Evolutionary conservation across 805 yeast genomes (phyloP).

Genomic region (Saturnispora sekii): DNA sequence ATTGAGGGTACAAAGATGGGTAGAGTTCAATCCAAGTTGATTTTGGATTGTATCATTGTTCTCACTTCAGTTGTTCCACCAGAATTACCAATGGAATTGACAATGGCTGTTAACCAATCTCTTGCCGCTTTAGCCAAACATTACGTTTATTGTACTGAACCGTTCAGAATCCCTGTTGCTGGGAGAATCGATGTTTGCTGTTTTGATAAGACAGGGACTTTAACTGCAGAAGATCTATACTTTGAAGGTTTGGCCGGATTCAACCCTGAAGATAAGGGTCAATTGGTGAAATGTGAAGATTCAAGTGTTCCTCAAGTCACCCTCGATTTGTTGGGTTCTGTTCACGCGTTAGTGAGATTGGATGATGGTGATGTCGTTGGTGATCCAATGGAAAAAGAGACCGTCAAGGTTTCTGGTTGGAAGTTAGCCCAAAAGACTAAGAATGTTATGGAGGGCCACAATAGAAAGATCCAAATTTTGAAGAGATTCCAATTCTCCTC

Average conservation of each 20-base stretch:
- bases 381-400: slow-evolving; percentile 98
- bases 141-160: slow-evolving; percentile 94
- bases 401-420: slow-evolving; percentile 84
- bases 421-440: slow-evolving; percentile 53
- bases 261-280: slow-evolving; percentile 39
- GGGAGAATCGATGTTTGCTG: slow-evolving; percentile 98
- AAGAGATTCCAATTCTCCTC: slow-evolving; percentile 98
- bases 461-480: slow-evolving; percentile 50
- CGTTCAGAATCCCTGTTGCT: slow-evolving; percentile 94
- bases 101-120: slow-evolving; percentile 95
- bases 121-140: slow-evolving; percentile 78
- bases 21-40: slow-evolving; percentile 85
- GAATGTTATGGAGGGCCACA: slow-evolving; percentile 46
- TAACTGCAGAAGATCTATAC: slow-evolving; percentile 92
- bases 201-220: slow-evolving; percentile 96
- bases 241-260: slow-evolving; percentile 96
- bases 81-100: slow-evolving; percentile 96
- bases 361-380: slow-evolving; percentile 98
- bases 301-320: slow-evolving; percentile 61
- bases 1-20: slow-evolving; percentile 94
- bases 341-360: slow-evolving; percentile 88
- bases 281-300: slow-evolving; percentile 39
- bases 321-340: slow-evolving; percentile 74
- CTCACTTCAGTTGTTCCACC: slow-evolving; percentile 98
- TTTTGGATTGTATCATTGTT: slow-evolving; percentile 90